Conservation (phyloP, 768 basidiomycete species). For the Terana coerulea region DNA sequence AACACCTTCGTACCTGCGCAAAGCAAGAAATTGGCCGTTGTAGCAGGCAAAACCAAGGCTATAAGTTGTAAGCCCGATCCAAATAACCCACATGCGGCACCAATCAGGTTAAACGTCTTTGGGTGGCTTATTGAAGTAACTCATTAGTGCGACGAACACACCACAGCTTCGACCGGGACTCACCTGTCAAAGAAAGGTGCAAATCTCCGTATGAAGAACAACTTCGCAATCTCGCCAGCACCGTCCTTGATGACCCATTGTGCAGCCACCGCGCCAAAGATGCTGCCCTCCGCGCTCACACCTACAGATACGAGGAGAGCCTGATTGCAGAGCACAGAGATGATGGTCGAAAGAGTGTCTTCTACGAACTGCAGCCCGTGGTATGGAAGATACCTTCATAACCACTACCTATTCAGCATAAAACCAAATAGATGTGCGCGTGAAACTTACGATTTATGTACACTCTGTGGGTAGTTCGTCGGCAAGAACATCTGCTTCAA, state of each 20-base stretch:
- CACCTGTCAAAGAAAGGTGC: conserved; percentile 26
- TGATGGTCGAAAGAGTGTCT: conserved; percentile 20
- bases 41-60: conserved; percentile 19
- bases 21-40: conserved; percentile 20
- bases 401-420: not conserved
- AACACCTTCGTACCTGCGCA: conserved; percentile 17
- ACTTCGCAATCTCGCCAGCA: conserved; percentile 27
- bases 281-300: conserved; percentile 25
- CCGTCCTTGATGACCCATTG: conserved; percentile 31
- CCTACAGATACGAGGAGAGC: conserved; percentile 26
- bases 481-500: conserved; percentile 27
- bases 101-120: conserved; percentile 25
- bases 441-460: conserved; percentile 25
- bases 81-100: conserved; percentile 18
- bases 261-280: conserved; percentile 27
- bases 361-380: conserved; percentile 26
- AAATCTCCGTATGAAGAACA: conserved; percentile 27
- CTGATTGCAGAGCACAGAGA: conserved; percentile 27
- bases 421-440: not conserved
- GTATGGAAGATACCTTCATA: conserved; percentile 20
- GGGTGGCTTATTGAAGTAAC: no score
- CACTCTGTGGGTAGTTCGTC: conserved; percentile 28
- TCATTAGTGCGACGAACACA: no score
- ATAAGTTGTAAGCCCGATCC: conserved; percentile 26
- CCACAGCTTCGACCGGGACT: no score